These are phyloP conservation scores for Melastoma candidum DNA, from an alignment of 441 rosid species.

Conservation along the genomic window DNA sequence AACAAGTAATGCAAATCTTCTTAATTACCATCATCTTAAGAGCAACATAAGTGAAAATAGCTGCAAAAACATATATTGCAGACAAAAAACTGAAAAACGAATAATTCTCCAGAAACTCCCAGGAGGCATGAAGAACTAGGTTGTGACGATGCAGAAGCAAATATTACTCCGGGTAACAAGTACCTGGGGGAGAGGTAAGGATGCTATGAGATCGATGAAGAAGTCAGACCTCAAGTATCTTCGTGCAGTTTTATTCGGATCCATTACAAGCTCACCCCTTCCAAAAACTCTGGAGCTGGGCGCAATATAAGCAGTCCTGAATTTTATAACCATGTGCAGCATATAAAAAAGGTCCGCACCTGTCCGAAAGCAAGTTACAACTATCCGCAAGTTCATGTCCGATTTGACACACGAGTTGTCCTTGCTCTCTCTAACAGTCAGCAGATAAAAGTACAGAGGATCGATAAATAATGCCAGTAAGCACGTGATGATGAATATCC, in stretches of 20 bases:
- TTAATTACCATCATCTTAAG: too few relatives aligned
- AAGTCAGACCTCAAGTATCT: slow-evolving; percentile 74
- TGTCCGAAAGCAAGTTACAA: slow-evolving; percentile 66
- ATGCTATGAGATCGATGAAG: slow-evolving; percentile 85
- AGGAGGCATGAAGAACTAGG: not conserved
- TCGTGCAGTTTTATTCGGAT: slow-evolving; percentile 63
- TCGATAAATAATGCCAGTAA: slow-evolving; percentile 86
- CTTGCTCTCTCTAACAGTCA: slow-evolving; percentile 35
- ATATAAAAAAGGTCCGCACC: slow-evolving; percentile 80
- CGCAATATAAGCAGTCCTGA: slow-evolving; percentile 82
- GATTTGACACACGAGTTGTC: slow-evolving; percentile 43
- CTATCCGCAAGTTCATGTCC: slow-evolving; percentile 45
- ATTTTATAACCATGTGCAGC: slow-evolving; percentile 71
- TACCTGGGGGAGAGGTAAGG: slow-evolving; percentile 95
- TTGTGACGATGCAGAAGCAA: not conserved
- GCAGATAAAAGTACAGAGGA: slow-evolving; percentile 76
- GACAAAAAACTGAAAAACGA: too few relatives aligned
- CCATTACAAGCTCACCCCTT: slow-evolving; percentile 95
- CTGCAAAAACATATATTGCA: too few relatives aligned
- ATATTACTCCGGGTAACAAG: slow-evolving; percentile 7
- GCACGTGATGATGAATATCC: slow-evolving; percentile 67
- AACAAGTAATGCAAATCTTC: too few relatives aligned
- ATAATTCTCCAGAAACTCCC: slow-evolving; percentile 2
- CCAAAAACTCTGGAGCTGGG: slow-evolving; percentile 87
- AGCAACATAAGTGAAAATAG: too few relatives aligned